Conservation (phyloP, 2,329 filamentous ascomycete genomes). For the Kalaharituber pfeilii region DNA sequence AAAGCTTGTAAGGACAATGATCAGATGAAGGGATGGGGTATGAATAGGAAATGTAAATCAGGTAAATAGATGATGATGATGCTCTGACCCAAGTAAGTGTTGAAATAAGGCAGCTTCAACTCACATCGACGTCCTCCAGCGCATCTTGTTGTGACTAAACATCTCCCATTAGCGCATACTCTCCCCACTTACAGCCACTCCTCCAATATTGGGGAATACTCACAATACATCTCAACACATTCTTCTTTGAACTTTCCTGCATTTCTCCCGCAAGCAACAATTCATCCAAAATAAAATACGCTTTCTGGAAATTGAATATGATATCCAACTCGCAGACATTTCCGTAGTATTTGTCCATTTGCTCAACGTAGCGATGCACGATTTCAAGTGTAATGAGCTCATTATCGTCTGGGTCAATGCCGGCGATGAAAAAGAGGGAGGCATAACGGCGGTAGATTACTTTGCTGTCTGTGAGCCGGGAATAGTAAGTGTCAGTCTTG, state of each 20-base stretch:
- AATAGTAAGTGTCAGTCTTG: no score
- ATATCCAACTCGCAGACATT: conserved; percentile 99
- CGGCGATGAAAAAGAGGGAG: conserved; percentile 97
- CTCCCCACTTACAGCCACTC: neutral
- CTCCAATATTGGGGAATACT: neutral
- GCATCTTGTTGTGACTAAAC: conserved; percentile 70
- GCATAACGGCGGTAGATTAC: conserved; percentile 98
- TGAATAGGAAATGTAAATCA: no score
- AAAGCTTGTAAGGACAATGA: no score
- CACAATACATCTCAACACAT: conserved; percentile 83
- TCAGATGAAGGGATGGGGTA: no score
- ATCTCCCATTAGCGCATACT: no score
- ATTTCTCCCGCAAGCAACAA: conserved; percentile 86
- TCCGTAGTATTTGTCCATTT: conserved; percentile 99
- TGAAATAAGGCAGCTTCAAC: conserved; percentile 28
- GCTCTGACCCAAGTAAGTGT: no score
- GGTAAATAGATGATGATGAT: no score
- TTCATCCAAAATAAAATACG: conserved; percentile 97
- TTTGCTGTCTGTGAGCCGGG: no score
- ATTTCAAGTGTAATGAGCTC: conserved; percentile 96
- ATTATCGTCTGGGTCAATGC: conserved; percentile 92
- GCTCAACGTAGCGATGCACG: conserved; percentile 97
- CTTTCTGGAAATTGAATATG: conserved; percentile 99
- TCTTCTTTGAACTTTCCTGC: conserved; percentile 99
- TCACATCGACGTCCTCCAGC: conserved; percentile 97